Conservation (phyloP, 2,329 filamentous ascomycete genomes). For the Calycina herbarum region DNA sequence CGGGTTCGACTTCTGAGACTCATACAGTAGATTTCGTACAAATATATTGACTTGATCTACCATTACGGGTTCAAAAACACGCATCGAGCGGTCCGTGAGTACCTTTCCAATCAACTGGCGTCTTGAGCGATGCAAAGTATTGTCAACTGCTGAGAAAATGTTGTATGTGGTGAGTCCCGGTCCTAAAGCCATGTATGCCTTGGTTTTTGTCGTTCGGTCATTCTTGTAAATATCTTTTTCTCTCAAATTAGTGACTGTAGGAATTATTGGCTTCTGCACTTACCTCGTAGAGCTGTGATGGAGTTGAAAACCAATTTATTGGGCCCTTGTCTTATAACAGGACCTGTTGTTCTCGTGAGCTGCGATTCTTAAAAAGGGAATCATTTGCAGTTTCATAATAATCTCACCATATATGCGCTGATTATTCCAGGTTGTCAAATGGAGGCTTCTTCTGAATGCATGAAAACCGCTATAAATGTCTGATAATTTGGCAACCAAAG, state of each 20-base stretch:
- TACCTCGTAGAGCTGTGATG: slow-evolving; percentile 2
- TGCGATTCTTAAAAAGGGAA: neutral
- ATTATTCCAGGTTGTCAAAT: neutral
- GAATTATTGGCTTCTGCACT: neutral
- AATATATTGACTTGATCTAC: slow-evolving; percentile 1
- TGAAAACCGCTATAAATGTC: slow-evolving; percentile 13
- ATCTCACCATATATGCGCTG: slow-evolving; percentile 10
- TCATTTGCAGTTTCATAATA: neutral
- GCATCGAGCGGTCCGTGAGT: slow-evolving; percentile 4
- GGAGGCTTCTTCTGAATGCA: neutral
- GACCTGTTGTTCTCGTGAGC: neutral
- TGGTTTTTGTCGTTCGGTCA: neutral
- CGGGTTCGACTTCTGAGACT: neutral
- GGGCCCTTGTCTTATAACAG: slow-evolving; percentile 13
- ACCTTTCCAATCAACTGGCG: neutral
- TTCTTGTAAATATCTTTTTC: slow-evolving; percentile 7
- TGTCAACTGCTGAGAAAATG: slow-evolving; percentile 7
- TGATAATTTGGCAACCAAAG: slow-evolving; percentile 6
- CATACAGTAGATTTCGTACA: neutral
- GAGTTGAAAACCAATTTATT: slow-evolving; percentile 13
- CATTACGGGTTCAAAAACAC: slow-evolving; percentile 8
- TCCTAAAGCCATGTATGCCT: neutral
- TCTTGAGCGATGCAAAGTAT: neutral
- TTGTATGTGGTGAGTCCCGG: neutral
- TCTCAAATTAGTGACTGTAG: too few relatives aligned